These are phyloP conservation scores for Lineolata rhizophorae DNA, from an alignment of 495 filamentous ascomycete genomes.

Conservation along the genomic window DNA sequence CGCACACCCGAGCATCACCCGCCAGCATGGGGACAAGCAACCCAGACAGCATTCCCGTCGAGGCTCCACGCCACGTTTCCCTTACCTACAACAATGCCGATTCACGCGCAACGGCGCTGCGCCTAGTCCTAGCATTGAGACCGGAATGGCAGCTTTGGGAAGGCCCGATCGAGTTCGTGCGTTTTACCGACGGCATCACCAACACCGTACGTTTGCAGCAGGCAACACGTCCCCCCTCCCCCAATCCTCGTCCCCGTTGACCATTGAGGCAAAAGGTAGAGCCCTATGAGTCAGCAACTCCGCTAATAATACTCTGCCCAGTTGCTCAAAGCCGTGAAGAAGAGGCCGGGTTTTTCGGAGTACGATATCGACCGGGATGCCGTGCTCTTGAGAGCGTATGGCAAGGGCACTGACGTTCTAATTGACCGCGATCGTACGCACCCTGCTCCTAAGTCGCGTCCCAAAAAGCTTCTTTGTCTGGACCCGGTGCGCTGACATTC, in stretches of 20 bases:
- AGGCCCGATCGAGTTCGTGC: slow-evolving; percentile 66
- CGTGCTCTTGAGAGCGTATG: slow-evolving; percentile 81
- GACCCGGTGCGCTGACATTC: too few relatives aligned
- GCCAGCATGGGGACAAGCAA: too few relatives aligned
- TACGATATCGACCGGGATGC: slow-evolving; percentile 69
- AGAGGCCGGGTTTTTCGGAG: slow-evolving; percentile 48
- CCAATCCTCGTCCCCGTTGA: too few relatives aligned
- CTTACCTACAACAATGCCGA: slow-evolving; percentile 55
- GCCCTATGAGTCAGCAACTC: too few relatives aligned
- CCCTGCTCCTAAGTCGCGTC: too few relatives aligned
- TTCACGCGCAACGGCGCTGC: slow-evolving; percentile 51
- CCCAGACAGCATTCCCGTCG: too few relatives aligned
- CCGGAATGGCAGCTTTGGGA: slow-evolving; percentile 60
- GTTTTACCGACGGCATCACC: slow-evolving; percentile 94
- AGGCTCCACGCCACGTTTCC: too few relatives aligned
- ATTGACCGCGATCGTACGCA: slow-evolving; percentile 86
- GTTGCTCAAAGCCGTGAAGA: slow-evolving; percentile 74
- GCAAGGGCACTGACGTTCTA: slow-evolving; percentile 78
- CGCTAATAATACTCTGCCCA: too few relatives aligned
- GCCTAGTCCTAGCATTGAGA: slow-evolving; percentile 55
- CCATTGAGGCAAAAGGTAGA: too few relatives aligned
- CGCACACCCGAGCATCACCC: too few relatives aligned
- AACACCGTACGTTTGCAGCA: slow-evolving; percentile 47
- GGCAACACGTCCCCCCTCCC: too few relatives aligned
- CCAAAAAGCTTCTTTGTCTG: too few relatives aligned